Percentiles rank a stretch among this genome's conserved stretches.
phyloP scores from a whole-genome alignment of 495 filamentous ascomycete genomes.

The Aspergillus conjunctus region DNA sequence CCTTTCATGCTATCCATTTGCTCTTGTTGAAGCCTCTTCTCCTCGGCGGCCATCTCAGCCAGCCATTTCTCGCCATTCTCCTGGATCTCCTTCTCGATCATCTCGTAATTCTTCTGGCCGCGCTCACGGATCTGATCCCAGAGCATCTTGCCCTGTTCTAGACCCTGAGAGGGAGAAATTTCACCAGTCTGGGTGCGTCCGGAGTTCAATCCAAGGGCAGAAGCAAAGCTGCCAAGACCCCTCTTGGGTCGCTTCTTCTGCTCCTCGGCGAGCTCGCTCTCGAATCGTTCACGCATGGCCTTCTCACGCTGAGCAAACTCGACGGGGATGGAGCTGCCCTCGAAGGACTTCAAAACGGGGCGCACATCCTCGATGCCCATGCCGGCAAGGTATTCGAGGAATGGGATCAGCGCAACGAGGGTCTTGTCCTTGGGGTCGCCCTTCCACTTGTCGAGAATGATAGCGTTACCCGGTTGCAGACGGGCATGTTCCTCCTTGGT shows the following conservation, averaged over 20 bases:
- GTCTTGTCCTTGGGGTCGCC: constrained; percentile 80
- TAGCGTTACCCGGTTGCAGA: constrained; percentile 89
- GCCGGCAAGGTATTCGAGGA: constrained; percentile 94
- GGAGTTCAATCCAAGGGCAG: constrained; percentile 74
- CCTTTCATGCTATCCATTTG: constrained; percentile 85
- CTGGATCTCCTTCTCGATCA: constrained; percentile 82
- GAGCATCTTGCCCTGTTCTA: constrained; percentile 90
- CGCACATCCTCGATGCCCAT: constrained; percentile 88
- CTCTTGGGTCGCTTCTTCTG: constrained; percentile 60
- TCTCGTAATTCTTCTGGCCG: constrained; percentile 85
- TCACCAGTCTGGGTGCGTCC: constrained; percentile 62
- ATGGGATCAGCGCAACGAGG: constrained; percentile 85
- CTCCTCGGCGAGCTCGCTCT: constrained; percentile 73
- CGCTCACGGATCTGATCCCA: constrained; percentile 90
- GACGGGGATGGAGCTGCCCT: constrained; percentile 78
- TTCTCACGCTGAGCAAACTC: constrained; percentile 92
- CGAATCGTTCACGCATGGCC: constrained; percentile 74
- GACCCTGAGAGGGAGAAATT: constrained; percentile 66
- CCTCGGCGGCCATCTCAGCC: constrained; percentile 81
- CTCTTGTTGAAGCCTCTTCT: constrained; percentile 85
- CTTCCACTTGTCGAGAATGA: constrained; percentile 86
- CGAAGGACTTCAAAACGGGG: constrained; percentile 81
- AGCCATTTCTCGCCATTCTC: constrained; percentile 94
- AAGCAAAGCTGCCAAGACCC: constrained; percentile 63
- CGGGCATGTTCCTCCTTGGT: constrained; percentile 78